These are phyloP conservation scores for Xylaria nigripes DNA, from an alignment of 495 filamentous ascomycete species.

Conservation along the genomic window DNA sequence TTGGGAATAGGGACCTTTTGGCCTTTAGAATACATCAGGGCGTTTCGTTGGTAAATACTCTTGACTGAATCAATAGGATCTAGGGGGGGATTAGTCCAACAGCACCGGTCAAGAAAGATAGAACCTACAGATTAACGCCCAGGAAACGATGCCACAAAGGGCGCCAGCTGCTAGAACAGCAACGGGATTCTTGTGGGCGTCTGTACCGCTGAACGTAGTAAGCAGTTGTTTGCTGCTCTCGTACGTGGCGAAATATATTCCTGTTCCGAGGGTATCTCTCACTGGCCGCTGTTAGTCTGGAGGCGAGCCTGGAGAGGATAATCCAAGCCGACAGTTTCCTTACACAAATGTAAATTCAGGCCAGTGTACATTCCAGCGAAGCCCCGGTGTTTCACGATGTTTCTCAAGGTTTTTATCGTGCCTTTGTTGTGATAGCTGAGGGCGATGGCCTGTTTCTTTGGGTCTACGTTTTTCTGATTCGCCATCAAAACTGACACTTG, in stretches of 20 bases:
- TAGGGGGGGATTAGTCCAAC: conserved; percentile 34
- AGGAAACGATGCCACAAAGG: conserved; percentile 71
- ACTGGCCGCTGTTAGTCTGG: conserved; percentile 35
- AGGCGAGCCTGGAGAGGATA: neutral
- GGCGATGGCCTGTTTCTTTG: conserved; percentile 48
- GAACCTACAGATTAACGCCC: conserved; percentile 61
- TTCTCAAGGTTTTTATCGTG: conserved; percentile 67
- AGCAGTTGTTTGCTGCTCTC: conserved; percentile 83
- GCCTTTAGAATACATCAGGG: conserved; percentile 56
- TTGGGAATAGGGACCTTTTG: conserved; percentile 53
- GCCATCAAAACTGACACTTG: conserved; percentile 83
- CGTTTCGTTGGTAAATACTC: conserved; percentile 72
- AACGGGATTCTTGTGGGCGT: conserved; percentile 59
- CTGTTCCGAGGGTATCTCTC: conserved; percentile 82
- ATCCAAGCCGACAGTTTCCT: conserved; percentile 20
- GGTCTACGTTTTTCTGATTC: conserved; percentile 49
- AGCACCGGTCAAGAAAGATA: neutral
- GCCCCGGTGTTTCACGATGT: conserved; percentile 73
- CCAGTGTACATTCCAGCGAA: conserved; percentile 77
- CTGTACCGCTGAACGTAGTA: conserved; percentile 59
- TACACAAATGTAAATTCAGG: conserved; percentile 72
- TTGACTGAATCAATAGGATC: conserved; percentile 79
- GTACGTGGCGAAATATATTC: conserved; percentile 86
- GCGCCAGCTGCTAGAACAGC: conserved; percentile 69
- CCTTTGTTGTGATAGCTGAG: conserved; percentile 71